Conservation (phyloP, 352 stramenopile species). For the Globisporangium recalcitrans region DNA sequence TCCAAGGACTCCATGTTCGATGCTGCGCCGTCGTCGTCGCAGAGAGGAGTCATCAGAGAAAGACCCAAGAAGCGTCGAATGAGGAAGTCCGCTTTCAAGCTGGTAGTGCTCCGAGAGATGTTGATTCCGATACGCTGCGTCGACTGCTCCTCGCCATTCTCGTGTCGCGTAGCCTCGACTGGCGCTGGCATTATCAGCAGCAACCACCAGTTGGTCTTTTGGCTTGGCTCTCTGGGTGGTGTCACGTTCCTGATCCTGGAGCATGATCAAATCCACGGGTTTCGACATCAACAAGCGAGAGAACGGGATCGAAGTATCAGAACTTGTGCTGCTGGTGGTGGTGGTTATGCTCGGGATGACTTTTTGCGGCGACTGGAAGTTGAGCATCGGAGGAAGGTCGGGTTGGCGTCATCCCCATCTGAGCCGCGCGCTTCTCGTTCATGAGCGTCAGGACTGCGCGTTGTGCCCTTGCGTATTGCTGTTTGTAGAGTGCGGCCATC, state of each 20-base stretch:
- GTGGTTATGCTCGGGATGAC: background rate
- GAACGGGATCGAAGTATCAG: slow-evolving; percentile 22
- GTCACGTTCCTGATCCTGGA: slow-evolving; percentile 13
- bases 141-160: slow-evolving; percentile 5
- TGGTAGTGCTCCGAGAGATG: slow-evolving; percentile 46
- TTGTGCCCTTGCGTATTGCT: slow-evolving; percentile 34
- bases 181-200: background rate
- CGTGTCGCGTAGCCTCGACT: background rate
- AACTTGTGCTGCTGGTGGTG: background rate
- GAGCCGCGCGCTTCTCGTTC: slow-evolving; percentile 39
- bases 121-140: slow-evolving; percentile 23
- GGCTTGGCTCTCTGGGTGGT: background rate
- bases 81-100: slow-evolving; percentile 17
- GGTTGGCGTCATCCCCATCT: slow-evolving; percentile 17
- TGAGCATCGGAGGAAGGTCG: slow-evolving; percentile 24
- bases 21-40: background rate
- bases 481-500: slow-evolving; percentile 22
- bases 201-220: background rate
- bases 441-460: slow-evolving; percentile 35
- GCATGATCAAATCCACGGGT: slow-evolving; percentile 21
- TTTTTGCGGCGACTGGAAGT: slow-evolving; percentile 18
- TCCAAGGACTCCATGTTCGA: background rate
- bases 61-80: slow-evolving; percentile 29
- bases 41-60: slow-evolving; percentile 29
- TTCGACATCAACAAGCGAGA: slow-evolving; percentile 24